These are phyloP conservation scores for Suhomyces prunicola DNA, from an alignment of 805 yeast species.

Conservation along the genomic window DNA sequence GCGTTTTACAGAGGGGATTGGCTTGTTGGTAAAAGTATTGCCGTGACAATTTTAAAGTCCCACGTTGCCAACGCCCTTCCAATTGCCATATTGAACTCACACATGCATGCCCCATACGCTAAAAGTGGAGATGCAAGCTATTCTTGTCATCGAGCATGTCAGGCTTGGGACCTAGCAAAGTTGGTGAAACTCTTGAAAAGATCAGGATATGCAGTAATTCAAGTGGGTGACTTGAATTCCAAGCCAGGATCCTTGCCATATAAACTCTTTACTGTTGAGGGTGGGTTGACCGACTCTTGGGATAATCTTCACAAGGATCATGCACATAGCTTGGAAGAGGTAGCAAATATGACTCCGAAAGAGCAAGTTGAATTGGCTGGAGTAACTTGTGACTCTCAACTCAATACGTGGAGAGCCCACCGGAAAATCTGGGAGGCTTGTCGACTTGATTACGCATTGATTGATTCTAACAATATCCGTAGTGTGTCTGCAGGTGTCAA, in stretches of 20 bases:
- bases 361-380: conserved; percentile 73
- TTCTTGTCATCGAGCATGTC: conserved; percentile 85
- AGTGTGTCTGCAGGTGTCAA: conserved; percentile 65
- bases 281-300: conserved; percentile 82
- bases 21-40: conserved; percentile 90
- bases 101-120: conserved; percentile 96
- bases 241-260: conserved; percentile 84
- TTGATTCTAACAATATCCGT: conserved; percentile 52
- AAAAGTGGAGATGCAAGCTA: conserved; percentile 82
- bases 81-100: conserved; percentile 82
- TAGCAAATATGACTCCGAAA: conserved; percentile 27
- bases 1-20: conserved; percentile 96
- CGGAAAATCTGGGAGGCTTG: conserved; percentile 67
- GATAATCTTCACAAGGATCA: conserved; percentile 48
- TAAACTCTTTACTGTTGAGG: conserved; percentile 64
- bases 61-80: conserved; percentile 45
- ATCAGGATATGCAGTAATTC: conserved; percentile 81
- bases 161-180: conserved; percentile 92
- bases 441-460: conserved; percentile 84
- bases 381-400: conserved; percentile 81
- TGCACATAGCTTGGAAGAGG: conserved; percentile 17
- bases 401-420: conserved; percentile 80
- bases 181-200: conserved; percentile 55
- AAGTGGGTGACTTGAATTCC: conserved; percentile 92
- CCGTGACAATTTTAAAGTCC: conserved; percentile 64